Base-by-base conservation (phyloP, 345 rosid genomes). In the Moricandia moricandioides region DNA sequence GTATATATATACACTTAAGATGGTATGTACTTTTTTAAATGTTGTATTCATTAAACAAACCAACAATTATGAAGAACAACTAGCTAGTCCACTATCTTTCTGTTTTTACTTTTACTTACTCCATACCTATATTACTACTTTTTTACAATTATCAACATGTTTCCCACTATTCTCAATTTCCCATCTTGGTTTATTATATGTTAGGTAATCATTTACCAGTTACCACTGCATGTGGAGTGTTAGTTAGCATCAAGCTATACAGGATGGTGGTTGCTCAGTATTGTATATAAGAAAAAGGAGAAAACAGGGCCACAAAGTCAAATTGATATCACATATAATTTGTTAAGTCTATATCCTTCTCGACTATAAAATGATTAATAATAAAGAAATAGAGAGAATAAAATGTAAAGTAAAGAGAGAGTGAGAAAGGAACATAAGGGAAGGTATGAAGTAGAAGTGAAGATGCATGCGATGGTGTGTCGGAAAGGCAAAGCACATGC, bases 391-490 rank as follows among this genome's bases (percentile, higher is more conserved):
- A 49, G 56, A 7, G 56, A 49, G 21, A 49, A 49, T 47, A 47
- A 47, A 47, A 18, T 47, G 52, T n/a, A 47, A 58, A 49, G 1
- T 5, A 14, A 17, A 49, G 9, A 49, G 21, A n/a, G 52, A 16
- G 14, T 14, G 21, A 39, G 34, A 73, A 8, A 49, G 54, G 58
- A 73, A 40, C 71, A 67, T 21, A 62, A 52, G 74, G 62, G 64
- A 55, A 16, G 74, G 63, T 62, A 69, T 52, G 80, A 63, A 70
- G 76, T 77, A 71, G 80, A 77, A 71, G 76, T 77, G 72, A 77
- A 77, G 80, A 77, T 77, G 80, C 76, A 77, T 65, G 76, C 76
- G 76, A 77, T 71, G 76, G 66, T 77, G 80, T 77, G 80, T 77
- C 67, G 76, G 80, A 71, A 77, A 77, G 80, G 76, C 67, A 71